These are phyloP conservation scores for Zygosaccharomyces rouxii DNA, from an alignment of 805 yeast genomes.

Conservation along the genomic window DNA sequence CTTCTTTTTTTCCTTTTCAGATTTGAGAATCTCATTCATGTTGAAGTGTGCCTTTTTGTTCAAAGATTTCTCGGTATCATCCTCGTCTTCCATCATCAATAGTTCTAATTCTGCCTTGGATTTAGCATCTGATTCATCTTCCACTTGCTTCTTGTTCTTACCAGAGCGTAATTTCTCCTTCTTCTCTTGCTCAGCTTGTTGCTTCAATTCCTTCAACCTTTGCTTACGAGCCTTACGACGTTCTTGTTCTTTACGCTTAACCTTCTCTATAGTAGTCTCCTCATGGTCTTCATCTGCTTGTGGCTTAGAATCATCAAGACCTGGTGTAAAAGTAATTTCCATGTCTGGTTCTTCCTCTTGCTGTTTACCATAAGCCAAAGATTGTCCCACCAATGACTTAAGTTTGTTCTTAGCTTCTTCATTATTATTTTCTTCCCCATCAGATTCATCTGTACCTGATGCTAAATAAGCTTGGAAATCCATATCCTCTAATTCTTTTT, in stretches of 20 bases:
- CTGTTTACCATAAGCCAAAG: slow-evolving; percentile 30
- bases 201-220: slow-evolving; percentile 58
- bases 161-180: slow-evolving; percentile 38
- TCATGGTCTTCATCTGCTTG: slow-evolving; percentile 43
- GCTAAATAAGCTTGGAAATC: slow-evolving; percentile 92
- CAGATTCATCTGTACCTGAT: slow-evolving; percentile 59
- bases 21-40: slow-evolving; percentile 70
- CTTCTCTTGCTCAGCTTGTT: slow-evolving; percentile 48
- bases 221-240: slow-evolving; percentile 83
- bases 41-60: slow-evolving; percentile 60
- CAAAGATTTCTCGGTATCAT: slow-evolving; percentile 32
- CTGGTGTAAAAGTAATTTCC: slow-evolving; percentile 96
- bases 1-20: slow-evolving; percentile 61
- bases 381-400: slow-evolving; percentile 49
- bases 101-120: slow-evolving; percentile 69
- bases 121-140: slow-evolving; percentile 32
- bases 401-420: slow-evolving; percentile 51
- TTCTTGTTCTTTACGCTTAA: slow-evolving; percentile 86
- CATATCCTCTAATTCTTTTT: slow-evolving; percentile 83
- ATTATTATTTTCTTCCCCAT: slow-evolving; percentile 43
- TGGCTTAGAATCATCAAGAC: slow-evolving; percentile 46
- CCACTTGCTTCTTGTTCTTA: slow-evolving; percentile 23
- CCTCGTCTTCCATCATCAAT: slow-evolving; percentile 61
- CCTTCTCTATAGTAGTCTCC: slow-evolving; percentile 71
- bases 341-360: slow-evolving; percentile 62